phyloP scores from a whole-genome alignment of 2,329 filamentous ascomycete genomes.

The Neonectria sp. region DNA sequence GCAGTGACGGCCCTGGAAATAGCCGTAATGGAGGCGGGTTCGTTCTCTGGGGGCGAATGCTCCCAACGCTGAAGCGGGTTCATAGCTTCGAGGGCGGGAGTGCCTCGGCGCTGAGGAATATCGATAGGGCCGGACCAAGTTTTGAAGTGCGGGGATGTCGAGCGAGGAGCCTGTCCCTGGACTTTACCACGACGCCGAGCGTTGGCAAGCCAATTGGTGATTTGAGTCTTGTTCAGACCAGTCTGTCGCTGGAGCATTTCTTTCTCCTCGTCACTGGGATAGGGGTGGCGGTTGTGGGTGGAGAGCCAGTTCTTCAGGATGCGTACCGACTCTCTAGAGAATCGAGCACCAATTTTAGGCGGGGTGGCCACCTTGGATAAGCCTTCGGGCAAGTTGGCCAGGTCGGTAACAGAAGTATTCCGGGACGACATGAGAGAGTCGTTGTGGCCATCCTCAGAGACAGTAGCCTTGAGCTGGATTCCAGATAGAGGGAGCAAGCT shows the following conservation, averaged over 20 bases:
- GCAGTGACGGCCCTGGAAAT: slow-evolving; percentile 72
- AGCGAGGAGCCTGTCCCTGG: slow-evolving; percentile 74
- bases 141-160: slow-evolving; percentile 77
- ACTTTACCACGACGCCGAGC: slow-evolving; percentile 87
- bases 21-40: slow-evolving; percentile 71
- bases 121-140: slow-evolving; percentile 77
- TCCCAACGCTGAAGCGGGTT: slow-evolving; percentile 73
- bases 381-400: slow-evolving; percentile 46
- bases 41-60: slow-evolving; percentile 72
- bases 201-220: slow-evolving; percentile 94
- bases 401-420: slow-evolving; percentile 47
- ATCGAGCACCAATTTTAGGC: slow-evolving; percentile 80
- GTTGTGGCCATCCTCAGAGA: slow-evolving; percentile 44
- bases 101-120: slow-evolving; percentile 75
- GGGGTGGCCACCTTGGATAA: slow-evolving; percentile 49
- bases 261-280: slow-evolving; percentile 90
- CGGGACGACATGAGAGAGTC: slow-evolving; percentile 45
- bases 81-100: slow-evolving; percentile 68
- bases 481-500: slow-evolving; percentile 64
- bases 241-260: slow-evolving; percentile 84
- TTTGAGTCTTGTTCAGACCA: slow-evolving; percentile 85
- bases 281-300: slow-evolving; percentile 85
- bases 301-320: slow-evolving; percentile 89
- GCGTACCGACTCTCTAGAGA: slow-evolving; percentile 85
- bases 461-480: slow-evolving; percentile 57